Evolutionary conservation across 1,139 yeast genomes (phyloP).

Genomic region (Blastobotrys illinoisensis): DNA sequence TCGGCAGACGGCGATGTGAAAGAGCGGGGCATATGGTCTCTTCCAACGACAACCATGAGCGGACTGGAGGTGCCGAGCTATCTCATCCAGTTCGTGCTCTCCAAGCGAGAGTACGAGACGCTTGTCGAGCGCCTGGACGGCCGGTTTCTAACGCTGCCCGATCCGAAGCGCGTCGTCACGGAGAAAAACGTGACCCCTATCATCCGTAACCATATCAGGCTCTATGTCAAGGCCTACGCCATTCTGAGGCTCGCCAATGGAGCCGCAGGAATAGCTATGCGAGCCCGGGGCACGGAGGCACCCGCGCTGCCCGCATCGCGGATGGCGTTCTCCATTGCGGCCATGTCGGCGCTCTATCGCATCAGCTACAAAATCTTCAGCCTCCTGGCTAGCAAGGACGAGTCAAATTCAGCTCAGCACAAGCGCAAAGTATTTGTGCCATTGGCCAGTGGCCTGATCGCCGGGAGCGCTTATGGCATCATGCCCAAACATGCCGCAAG

Average conservation of each 20-base stretch:
- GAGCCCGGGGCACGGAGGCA: slow-evolving; percentile 7
- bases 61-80: slow-evolving; percentile 16
- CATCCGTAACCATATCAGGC: slow-evolving; percentile 27
- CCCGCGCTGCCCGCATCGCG: slow-evolving; percentile 15
- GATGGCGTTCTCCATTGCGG: slow-evolving; percentile 26
- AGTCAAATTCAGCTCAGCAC: slow-evolving; percentile 3
- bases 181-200: not conserved
- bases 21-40: not conserved
- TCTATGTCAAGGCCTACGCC: slow-evolving; percentile 26
- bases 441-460: slow-evolving; percentile 26
- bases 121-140: slow-evolving; percentile 14
- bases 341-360: slow-evolving; percentile 28
- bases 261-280: slow-evolving; percentile 12
- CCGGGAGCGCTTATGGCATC: slow-evolving; percentile 29
- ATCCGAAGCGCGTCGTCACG: not conserved
- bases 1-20: not conserved
- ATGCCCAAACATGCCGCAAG: slow-evolving; percentile 26
- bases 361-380: slow-evolving; percentile 9
- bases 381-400: slow-evolving; percentile 9
- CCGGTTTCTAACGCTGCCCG: slow-evolving; percentile 12
- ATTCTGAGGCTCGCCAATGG: slow-evolving; percentile 22
- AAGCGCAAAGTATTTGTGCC: slow-evolving; percentile 21
- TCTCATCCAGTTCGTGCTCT: slow-evolving; percentile 23
- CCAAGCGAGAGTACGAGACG: slow-evolving; percentile 24
- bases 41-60: slow-evolving; percentile 3